Percentiles rank a stretch among this genome's conserved stretches.
Evolutionary conservation across 768 basidiomycete genomes (phyloP).

Genomic region (Sutorius australiensis): DNA sequence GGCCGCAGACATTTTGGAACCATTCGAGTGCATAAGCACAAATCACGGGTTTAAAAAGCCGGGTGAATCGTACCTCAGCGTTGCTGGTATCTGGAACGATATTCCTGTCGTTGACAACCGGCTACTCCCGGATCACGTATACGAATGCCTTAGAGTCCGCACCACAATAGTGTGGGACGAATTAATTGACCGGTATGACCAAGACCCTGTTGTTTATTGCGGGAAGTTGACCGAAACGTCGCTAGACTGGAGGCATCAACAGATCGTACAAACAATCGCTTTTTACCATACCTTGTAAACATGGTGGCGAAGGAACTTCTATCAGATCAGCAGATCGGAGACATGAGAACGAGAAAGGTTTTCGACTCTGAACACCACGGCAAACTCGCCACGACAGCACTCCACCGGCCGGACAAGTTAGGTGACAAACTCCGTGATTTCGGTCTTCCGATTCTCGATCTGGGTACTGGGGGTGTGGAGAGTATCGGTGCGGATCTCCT

Average conservation of each 20-base stretch:
- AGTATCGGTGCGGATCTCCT: background rate
- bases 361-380: background rate
- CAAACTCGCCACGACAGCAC: background rate
- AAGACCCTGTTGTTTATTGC: background rate
- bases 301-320: background rate
- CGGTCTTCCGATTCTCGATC: background rate
- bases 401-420: background rate
- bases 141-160: background rate
- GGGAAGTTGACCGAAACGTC: background rate
- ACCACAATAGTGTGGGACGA: background rate
- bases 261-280: background rate
- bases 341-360: background rate
- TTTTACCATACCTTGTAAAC: background rate
- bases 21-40: background rate
- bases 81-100: background rate
- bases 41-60: background rate
- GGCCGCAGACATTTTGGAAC: background rate
- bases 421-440: background rate
- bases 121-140: background rate
- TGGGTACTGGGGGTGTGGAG: background rate
- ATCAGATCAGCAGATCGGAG: background rate
- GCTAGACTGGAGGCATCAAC: background rate
- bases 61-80: background rate
- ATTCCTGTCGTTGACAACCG: background rate
- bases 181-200: background rate